Conservation (phyloP, 345 rosid species). For the Linum usitatissimum region DNA sequence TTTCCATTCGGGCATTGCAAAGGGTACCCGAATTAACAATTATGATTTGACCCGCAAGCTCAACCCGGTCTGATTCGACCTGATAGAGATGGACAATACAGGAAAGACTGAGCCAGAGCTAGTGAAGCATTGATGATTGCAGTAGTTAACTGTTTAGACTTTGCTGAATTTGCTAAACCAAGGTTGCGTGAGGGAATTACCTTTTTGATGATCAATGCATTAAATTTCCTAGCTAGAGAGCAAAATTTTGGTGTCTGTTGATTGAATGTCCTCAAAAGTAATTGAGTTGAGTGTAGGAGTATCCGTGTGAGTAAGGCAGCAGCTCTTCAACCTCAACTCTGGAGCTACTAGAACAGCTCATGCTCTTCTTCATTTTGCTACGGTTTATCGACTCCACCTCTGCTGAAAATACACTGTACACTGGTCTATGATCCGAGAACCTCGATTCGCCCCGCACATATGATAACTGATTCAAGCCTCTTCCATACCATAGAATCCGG, state of each 20-base stretch:
- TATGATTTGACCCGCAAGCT: too few relatives aligned
- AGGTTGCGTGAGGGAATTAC: too few relatives aligned
- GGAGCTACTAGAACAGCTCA: slow-evolving; percentile 47
- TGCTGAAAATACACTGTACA: slow-evolving; percentile 65
- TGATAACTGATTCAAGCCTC: slow-evolving; percentile 68
- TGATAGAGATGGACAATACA: too few relatives aligned
- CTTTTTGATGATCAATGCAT: not conserved
- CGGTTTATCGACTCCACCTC: slow-evolving; percentile 72
- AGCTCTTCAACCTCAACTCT: slow-evolving; percentile 86
- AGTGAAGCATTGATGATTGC: too few relatives aligned
- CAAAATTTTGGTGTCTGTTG: too few relatives aligned
- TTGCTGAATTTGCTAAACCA: too few relatives aligned
- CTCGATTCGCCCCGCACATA: slow-evolving; percentile 94
- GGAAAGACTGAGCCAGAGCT: too few relatives aligned
- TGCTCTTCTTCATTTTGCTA: slow-evolving; percentile 50
- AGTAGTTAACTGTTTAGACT: too few relatives aligned
- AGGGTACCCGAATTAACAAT: too few relatives aligned
- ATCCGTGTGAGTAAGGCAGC: slow-evolving; percentile 51
- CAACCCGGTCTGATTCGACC: too few relatives aligned
- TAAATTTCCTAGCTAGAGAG: too few relatives aligned
- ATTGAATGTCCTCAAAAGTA: slow-evolving; percentile 26
- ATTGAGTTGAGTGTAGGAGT: slow-evolving; percentile 35
- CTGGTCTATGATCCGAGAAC: slow-evolving; percentile 98
- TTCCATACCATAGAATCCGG: slow-evolving; percentile 88
- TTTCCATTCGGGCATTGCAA: too few relatives aligned